Base-by-base conservation (phyloP, 768 basidiomycete species). In the Psilocybe azurescens region DNA sequence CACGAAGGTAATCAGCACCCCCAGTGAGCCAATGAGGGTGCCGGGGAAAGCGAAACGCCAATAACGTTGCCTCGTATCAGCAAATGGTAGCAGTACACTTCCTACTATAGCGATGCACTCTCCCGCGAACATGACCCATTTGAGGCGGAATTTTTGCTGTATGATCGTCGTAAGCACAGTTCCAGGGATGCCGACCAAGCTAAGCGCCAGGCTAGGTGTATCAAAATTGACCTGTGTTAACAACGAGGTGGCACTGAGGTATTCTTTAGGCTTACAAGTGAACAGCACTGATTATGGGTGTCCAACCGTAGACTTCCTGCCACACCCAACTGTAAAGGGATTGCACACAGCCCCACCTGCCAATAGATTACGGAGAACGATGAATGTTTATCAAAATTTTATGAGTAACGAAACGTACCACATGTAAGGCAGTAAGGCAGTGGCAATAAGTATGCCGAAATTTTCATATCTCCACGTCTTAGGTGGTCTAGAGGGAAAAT, bases 21-120 rank as follows among this genome's bases (percentile, higher is more conserved):
- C 86, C 10, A 76, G 73, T 11, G 80, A 77, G 13, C 84, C 84
- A 50, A 86, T 60, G 28, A 76, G 57, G 65, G 85, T 82, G 14
- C 78, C 86, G 48, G 86, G 84, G 63, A 86, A 82, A 49, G 78
- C 72, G 58, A 77, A 74, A 1, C 65, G 56, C 83, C 81, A 87
- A 70, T 86, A 87, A 44, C 74, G 69, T 9, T 73, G 73, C 11
- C 76, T 74, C 5, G 64, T 65, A 61, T 82, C 77, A 0, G 78
- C 79, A 50, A 80, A 72, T 8, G 79, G 77, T 44, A 86, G 71
- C 18, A 86, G 68, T 44, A 74, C 60, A 3, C 79, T 83, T 13
- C 78, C 75, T 11, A 76, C 60, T 38, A 79, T 65, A 44, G 78
- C 65, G 56, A 82, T 63, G 38, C 68, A 57, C 51, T 80, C 75